Evolutionary conservation across 2,329 filamentous ascomycete genomes (phyloP), one percentile per base, ranked within the genome.

Genomic region (Hymenoscyphus occultus): DNA sequence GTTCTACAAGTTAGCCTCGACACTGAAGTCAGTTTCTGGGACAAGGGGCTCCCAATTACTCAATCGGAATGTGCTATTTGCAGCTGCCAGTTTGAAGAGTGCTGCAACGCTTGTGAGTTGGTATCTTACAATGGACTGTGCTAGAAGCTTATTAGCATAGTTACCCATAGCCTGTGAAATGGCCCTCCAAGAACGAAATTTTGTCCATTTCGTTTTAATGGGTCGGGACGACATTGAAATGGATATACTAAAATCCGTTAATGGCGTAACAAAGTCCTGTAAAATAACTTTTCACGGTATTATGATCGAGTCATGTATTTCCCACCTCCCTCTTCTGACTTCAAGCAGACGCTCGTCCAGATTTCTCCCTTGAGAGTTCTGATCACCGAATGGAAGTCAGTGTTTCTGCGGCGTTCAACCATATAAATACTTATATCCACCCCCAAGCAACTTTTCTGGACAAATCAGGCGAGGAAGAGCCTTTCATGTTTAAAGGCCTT

Each of bases 81-180:
- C 88, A 4, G 88, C 90, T 3, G 88, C 91, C 0, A 93, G 84
- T 67, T 78, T 96, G 60, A 85, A 85, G 75, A 95, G 91, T 74
- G 86, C 88, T 16, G 84, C 91, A 0, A 84, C 84, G 39, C 76
- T 97, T 62, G 35, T 35, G 35, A 35, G 35, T 35, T 35, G 35
- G 35, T 35, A 35, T 35, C 35, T 35, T 7, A 35, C 1, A 35
- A 35, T 10, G 5, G 35, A 35, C 35, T 35, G 35, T 35, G 35
- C 35, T 35, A 35, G 35, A 35, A 35, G 35, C 35, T 35, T 35
- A 35, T 35, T 35, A 10, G 35, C 35, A 35, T 35, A 35, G 35
- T 79, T 97, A 39, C 92, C 93, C 0, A 81, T 97, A 74, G 92
- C 93, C 5, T 98, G 95, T 76, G 86, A 91, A 71, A 97, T 97